Base-by-base conservation (phyloP, 2,329 filamentous ascomycete species). In the Phaeophleospora eucalypticola region DNA sequence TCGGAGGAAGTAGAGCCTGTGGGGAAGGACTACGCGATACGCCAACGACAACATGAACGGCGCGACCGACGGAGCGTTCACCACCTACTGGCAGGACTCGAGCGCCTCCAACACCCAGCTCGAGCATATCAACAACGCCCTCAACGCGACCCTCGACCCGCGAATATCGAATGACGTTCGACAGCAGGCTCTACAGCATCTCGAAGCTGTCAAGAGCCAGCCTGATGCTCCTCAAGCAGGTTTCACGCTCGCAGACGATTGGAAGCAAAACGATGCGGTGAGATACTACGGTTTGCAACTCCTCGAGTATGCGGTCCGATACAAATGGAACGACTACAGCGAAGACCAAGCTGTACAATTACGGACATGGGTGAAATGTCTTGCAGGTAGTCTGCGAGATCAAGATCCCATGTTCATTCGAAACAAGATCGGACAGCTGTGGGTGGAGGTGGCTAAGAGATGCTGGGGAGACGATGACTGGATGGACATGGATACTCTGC, bases 261-360 rank as follows among this genome's bases (percentile, higher is more conserved):
- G 76, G 61, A 74, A 78, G 32, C 88, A 94, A 64, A 79, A 87
- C 44, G 81, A 88, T 34, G 80, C 93, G 45, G 86, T 97, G 46
- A 86, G 93, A 59, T 90, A 97, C 71, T 98, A 94, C 67, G 93
- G 90, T 47, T 79, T 98, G 24, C 94, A 90, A 20, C 78, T 98
- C 46, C 80, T 98, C 56, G 91, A 96, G 62, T 86, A 94, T 68
- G 84, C 88, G 37, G 85, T 97, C 65, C 87, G 84, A 58, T 90
- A 95, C 69, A 83, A 81, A 58, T 95, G 89, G 81, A 79, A 83
- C 29, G 80, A 84, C 40, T 89, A 90, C 62, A 80, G 77, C 16
- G 68, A 76, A 20, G 80, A 83, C 17, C 84, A 95, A 66, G 81
- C 82, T 15, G 71, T 73, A 20, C 79, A 80, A 43, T 70, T 98